phyloP scores from a whole-genome alignment of 2,329 filamentous ascomycete species.

The Beauveria bassiana region DNA sequence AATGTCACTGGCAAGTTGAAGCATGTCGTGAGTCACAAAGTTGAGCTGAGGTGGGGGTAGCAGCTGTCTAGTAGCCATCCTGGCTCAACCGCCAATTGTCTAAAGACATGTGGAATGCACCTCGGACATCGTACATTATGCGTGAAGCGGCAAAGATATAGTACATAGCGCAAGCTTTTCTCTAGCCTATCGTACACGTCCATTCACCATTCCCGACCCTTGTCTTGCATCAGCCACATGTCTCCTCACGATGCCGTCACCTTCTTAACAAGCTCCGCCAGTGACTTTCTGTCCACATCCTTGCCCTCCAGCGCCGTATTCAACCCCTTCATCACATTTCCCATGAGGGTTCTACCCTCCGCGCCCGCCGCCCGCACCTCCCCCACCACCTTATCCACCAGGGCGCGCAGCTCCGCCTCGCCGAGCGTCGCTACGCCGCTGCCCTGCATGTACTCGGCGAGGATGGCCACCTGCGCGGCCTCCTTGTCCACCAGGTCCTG shows the following conservation, averaged over 20 bases:
- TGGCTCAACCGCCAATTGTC: background rate
- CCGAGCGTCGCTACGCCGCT: conserved; percentile 52
- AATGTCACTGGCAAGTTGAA: background rate
- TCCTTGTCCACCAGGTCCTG: conserved; percentile 66
- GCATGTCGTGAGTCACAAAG: conserved; percentile 1
- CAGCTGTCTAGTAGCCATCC: background rate
- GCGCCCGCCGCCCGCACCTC: conserved; percentile 39
- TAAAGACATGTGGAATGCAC: background rate
- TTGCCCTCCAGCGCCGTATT: conserved; percentile 51
- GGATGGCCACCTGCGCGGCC: conserved; percentile 52
- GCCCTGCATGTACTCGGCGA: conserved; percentile 56
- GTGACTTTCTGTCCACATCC: conserved; percentile 53
- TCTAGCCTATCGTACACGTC: background rate
- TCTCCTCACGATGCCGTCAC: conserved; percentile 9
- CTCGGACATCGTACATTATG: background rate
- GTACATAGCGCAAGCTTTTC: background rate
- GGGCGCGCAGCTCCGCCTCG: conserved; percentile 48
- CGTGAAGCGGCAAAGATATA: background rate
- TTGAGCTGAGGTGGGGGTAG: conserved; percentile 4
- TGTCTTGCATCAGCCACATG: background rate
- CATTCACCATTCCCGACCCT: background rate
- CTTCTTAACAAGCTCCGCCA: conserved; percentile 56
- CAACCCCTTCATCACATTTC: conserved; percentile 57
- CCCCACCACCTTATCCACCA: conserved; percentile 45
- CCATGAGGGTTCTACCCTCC: conserved; percentile 40